phyloP scores from a whole-genome alignment of 352 stramenopile genomes.

The Pythium aphanidermatum region DNA sequence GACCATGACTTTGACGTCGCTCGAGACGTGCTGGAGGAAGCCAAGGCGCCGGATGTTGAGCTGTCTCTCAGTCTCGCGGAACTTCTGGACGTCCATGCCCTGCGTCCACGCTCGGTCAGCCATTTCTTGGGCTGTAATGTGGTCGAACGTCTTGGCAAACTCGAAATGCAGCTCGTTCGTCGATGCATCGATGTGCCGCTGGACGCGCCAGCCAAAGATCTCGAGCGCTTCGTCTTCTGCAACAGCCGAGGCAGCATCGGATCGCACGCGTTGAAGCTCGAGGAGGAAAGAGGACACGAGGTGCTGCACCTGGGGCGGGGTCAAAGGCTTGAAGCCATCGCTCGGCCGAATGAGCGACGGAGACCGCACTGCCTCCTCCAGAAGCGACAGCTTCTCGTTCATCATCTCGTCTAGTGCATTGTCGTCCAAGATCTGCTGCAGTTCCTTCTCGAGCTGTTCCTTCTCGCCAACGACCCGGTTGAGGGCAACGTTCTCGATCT shows the following conservation, averaged over 20 bases:
- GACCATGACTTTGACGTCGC: slow-evolving; percentile 24
- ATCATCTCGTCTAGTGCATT: slow-evolving; percentile 24
- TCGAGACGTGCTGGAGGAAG: slow-evolving; percentile 27
- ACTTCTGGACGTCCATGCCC: slow-evolving; percentile 19
- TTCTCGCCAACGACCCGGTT: slow-evolving; percentile 11
- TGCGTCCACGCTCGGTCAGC: slow-evolving; percentile 23
- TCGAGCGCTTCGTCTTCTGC: slow-evolving; percentile 6
- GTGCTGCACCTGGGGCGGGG: neutral
- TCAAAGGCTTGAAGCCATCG: slow-evolving; percentile 17
- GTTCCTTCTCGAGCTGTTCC: slow-evolving; percentile 5
- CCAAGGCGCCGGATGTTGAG: slow-evolving; percentile 25
- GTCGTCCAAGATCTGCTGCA: slow-evolving; percentile 19
- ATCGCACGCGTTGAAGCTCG: slow-evolving; percentile 19
- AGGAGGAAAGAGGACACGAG: slow-evolving; percentile 16
- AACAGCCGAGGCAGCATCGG: neutral
- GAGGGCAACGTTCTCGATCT: slow-evolving; percentile 22
- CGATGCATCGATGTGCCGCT: slow-evolving; percentile 23
- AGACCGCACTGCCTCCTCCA: slow-evolving; percentile 12
- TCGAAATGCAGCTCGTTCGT: slow-evolving; percentile 40
- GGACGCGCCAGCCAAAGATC: slow-evolving; percentile 33
- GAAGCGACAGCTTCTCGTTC: slow-evolving; percentile 28
- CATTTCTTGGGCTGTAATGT: slow-evolving; percentile 20
- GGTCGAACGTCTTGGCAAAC: slow-evolving; percentile 26
- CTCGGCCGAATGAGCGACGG: neutral
- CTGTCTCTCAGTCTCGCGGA: slow-evolving; percentile 8